Evolutionary conservation across 1,139 yeast genomes (phyloP).

Genomic region (Candida freyschussii): DNA sequence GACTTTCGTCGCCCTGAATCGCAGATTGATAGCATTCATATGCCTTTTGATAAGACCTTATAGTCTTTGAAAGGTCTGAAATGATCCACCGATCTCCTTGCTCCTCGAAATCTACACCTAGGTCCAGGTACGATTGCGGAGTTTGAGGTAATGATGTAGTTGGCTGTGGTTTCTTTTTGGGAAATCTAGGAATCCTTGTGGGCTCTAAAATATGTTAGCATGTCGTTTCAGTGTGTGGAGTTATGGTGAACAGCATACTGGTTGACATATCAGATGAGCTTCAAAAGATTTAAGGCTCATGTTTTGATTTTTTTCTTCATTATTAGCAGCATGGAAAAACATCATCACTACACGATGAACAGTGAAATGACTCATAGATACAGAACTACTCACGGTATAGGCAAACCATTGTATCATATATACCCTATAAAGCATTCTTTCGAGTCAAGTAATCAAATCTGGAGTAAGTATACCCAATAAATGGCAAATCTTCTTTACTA

Average conservation of each 20-base stretch:
- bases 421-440: conserved; percentile 62
- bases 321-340: too few relatives aligned
- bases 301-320: too few relatives aligned
- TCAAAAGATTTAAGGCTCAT: too few relatives aligned
- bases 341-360: too few relatives aligned
- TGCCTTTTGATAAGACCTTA: conserved; percentile 49
- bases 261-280: too few relatives aligned
- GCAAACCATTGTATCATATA: not conserved
- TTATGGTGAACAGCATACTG: too few relatives aligned
- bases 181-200: conserved; percentile 11
- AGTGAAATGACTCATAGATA: too few relatives aligned
- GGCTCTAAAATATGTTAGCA: conserved; percentile 11
- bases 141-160: conserved; percentile 23
- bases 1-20: conserved; percentile 16
- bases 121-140: conserved; percentile 41
- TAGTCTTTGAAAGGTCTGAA: conserved; percentile 47
- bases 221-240: too few relatives aligned
- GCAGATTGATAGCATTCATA: conserved; percentile 35
- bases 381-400: too few relatives aligned
- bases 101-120: conserved; percentile 49
- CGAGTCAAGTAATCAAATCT: conserved; percentile 88
- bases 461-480: conserved; percentile 94
- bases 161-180: conserved; percentile 9
- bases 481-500: conserved; percentile 84
- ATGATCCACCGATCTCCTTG: conserved; percentile 55